A percentile compares a stretch with the other conserved stretches of the same genome.
Conservation (phyloP, 2,329 filamentous ascomycete species). For the Hypoxylon sp. region DNA sequence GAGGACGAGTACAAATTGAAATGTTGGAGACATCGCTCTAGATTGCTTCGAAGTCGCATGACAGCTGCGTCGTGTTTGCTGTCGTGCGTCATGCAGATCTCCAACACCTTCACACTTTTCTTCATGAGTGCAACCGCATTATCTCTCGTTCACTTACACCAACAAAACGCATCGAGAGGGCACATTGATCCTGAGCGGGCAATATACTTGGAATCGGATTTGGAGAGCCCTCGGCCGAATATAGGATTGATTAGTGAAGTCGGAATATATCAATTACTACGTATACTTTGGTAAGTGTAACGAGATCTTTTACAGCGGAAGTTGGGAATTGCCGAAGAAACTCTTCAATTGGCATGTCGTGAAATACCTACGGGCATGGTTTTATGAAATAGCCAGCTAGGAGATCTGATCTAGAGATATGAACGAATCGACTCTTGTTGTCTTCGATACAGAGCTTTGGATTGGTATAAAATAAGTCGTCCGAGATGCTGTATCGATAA, state of each 20-base stretch:
- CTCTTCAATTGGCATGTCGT: constrained; percentile 1
- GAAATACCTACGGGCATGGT: background rate
- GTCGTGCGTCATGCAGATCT: constrained; percentile 3
- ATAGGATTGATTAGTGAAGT: no score
- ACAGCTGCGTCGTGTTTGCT: background rate
- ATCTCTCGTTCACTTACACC: background rate
- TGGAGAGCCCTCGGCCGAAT: background rate
- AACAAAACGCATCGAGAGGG: background rate
- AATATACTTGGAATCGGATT: constrained; percentile 4
- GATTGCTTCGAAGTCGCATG: background rate
- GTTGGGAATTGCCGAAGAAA: no score
- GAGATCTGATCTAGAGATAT: no score
- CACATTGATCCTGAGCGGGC: background rate
- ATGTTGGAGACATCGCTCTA: no score
- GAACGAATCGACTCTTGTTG: no score
- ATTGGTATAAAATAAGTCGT: no score
- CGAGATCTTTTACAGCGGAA: no score
- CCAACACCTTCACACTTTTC: constrained; percentile 3
- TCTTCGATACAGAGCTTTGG: no score
- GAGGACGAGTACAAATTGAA: no score
- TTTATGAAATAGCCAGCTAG: no score
- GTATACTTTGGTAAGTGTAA: constrained; percentile 6
- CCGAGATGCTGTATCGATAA: no score
- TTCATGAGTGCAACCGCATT: constrained; percentile 1
- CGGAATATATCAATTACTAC: no score